A percentile compares a stretch with the other conserved stretches of the same genome.
phyloP scores from a whole-genome alignment of 805 yeast species.

The Lachancea quebecensis region DNA sequence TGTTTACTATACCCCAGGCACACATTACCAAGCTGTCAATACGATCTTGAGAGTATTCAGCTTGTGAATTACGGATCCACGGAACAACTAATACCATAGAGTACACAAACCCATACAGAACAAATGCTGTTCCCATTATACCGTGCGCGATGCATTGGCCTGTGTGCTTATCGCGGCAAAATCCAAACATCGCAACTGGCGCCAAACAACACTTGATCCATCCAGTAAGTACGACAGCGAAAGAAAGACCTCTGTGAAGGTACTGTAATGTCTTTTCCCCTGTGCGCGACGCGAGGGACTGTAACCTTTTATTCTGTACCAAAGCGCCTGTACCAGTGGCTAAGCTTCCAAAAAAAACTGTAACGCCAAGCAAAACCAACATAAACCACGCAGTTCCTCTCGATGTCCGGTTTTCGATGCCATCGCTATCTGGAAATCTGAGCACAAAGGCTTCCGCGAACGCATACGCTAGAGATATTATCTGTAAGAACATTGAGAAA shows the following conservation, averaged over 20 bases:
- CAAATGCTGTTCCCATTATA: slow-evolving; percentile 88
- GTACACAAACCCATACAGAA: slow-evolving; percentile 70
- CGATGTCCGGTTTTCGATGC: slow-evolving; percentile 61
- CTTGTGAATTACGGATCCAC: slow-evolving; percentile 54
- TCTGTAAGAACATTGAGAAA: slow-evolving; percentile 41
- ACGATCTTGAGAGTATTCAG: slow-evolving; percentile 67
- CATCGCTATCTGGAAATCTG: slow-evolving; percentile 56
- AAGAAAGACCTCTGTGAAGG: slow-evolving; percentile 42
- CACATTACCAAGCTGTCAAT: slow-evolving; percentile 78
- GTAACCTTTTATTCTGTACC: slow-evolving; percentile 30
- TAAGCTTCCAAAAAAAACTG: slow-evolving; percentile 49
- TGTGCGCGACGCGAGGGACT: slow-evolving; percentile 32
- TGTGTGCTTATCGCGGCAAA: slow-evolving; percentile 73
- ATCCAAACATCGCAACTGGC: slow-evolving; percentile 77
- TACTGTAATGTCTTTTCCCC: slow-evolving; percentile 32
- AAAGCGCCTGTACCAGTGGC: slow-evolving; percentile 46
- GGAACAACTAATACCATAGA: slow-evolving; percentile 62
- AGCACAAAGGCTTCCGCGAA: slow-evolving; percentile 50
- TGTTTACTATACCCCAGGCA: slow-evolving; percentile 86
- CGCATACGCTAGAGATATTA: slow-evolving; percentile 43
- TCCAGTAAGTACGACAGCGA: slow-evolving; percentile 47
- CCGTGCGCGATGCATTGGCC: slow-evolving; percentile 98
- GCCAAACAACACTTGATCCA: slow-evolving; percentile 80
- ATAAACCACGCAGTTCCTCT: slow-evolving; percentile 62
- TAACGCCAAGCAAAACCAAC: slow-evolving; percentile 36